Evolutionary conservation across 1,139 yeast genomes (phyloP).

Genomic region (Pichia sp.): DNA sequence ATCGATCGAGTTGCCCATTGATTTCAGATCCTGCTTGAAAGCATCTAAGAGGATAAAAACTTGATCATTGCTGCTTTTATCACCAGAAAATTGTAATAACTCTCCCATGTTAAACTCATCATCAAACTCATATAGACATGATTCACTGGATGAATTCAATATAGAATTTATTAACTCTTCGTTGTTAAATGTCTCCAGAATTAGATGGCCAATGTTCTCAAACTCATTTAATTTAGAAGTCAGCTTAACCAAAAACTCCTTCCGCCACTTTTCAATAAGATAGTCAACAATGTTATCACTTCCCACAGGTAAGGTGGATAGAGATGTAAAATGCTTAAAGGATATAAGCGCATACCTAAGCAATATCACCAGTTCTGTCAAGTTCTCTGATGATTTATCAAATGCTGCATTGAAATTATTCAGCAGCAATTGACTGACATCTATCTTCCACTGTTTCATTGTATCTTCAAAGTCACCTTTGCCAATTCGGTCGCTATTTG

Average conservation of each 20-base stretch:
- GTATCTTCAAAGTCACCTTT: slow-evolving; percentile 8
- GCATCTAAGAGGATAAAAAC: slow-evolving; percentile 19
- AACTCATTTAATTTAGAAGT: slow-evolving; percentile 18
- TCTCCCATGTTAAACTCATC: slow-evolving; percentile 20
- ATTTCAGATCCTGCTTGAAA: slow-evolving; percentile 19
- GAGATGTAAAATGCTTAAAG: slow-evolving; percentile 30
- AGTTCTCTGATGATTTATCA: neutral
- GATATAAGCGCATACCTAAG: slow-evolving; percentile 23
- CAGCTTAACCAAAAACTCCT: slow-evolving; percentile 15
- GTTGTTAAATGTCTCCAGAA: slow-evolving; percentile 18
- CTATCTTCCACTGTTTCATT: slow-evolving; percentile 22
- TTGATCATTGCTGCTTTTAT: slow-evolving; percentile 12
- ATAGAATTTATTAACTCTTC: slow-evolving; percentile 3
- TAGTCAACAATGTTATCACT: slow-evolving; percentile 14
- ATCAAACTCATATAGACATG: slow-evolving; percentile 20
- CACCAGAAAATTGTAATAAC: slow-evolving; percentile 13
- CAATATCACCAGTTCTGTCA: slow-evolving; percentile 19
- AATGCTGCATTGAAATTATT: slow-evolving; percentile 4
- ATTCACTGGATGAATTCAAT: slow-evolving; percentile 17
- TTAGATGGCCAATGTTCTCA: slow-evolving; percentile 18
- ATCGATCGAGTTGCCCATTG: slow-evolving; percentile 21
- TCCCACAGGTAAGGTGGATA: slow-evolving; percentile 20
- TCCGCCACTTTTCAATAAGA: slow-evolving; percentile 23
- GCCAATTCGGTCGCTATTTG: slow-evolving; percentile 12
- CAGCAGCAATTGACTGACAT: slow-evolving; percentile 10